Evolutionary conservation across 345 rosid species (phyloP).

Genomic region (Citropsis articulata): DNA sequence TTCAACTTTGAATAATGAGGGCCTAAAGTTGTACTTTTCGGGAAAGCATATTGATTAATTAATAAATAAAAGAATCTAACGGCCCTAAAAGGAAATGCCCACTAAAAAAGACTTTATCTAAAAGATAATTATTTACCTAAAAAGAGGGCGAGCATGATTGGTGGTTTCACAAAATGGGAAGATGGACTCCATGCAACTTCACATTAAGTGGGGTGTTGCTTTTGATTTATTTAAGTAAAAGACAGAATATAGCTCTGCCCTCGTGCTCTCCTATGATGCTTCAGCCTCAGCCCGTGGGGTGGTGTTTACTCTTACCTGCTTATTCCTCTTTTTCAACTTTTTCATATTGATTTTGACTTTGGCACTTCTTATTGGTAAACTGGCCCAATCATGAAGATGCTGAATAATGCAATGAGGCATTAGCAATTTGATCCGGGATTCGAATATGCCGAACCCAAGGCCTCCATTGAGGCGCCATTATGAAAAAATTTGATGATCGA

Average conservation of each 20-base stretch:
- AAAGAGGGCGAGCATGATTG: slow-evolving; percentile 44
- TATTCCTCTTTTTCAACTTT: slow-evolving; percentile 28
- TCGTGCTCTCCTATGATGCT: slow-evolving; percentile 43
- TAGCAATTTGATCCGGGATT: background rate
- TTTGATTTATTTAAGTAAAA: slow-evolving; percentile 39
- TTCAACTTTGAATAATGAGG: slow-evolving; percentile 18
- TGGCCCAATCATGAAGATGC: slow-evolving; percentile 30
- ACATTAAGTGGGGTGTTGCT: slow-evolving; percentile 41
- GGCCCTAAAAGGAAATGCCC: slow-evolving; percentile 69
- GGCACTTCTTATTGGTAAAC: slow-evolving; percentile 12
- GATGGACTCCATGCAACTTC: slow-evolving; percentile 69
- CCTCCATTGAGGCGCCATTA: slow-evolving; percentile 5
- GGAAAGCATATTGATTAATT: slow-evolving; percentile 15
- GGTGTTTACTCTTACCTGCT: slow-evolving; percentile 34
- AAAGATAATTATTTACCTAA: slow-evolving; percentile 21
- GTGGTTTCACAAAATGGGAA: slow-evolving; percentile 44
- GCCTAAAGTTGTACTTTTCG: slow-evolving; percentile 35
- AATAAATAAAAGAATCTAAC: slow-evolving; percentile 15
- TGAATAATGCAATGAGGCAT: slow-evolving; percentile 23
- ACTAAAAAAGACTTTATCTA: slow-evolving; percentile 50
- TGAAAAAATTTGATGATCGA: background rate
- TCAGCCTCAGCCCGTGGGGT: slow-evolving; percentile 19
- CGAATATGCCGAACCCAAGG: slow-evolving; percentile 3
- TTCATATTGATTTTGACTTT: slow-evolving; percentile 12
- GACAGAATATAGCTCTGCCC: slow-evolving; percentile 23